These are phyloP conservation scores for Bryum argenteum DNA, from an alignment of 225 moss, liverwort and hornwort genomes.

Conservation along the genomic window DNA sequence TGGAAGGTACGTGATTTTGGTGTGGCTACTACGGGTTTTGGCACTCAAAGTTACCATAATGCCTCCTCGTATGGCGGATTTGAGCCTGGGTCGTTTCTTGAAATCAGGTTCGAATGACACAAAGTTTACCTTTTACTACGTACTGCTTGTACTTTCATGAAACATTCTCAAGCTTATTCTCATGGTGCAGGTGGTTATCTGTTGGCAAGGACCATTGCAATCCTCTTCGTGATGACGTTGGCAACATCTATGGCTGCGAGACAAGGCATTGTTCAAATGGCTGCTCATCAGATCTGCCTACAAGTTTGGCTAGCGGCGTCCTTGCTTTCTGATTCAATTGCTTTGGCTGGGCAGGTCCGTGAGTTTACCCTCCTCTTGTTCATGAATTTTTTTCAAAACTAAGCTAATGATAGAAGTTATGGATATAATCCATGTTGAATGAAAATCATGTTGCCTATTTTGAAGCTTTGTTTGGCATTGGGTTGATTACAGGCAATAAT, in stretches of 20 bases:
- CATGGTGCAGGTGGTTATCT: slow-evolving; percentile 64
- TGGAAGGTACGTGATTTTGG: slow-evolving; percentile 68
- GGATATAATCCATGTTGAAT: too few species aligned
- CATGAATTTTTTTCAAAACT: too few species aligned
- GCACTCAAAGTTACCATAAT: slow-evolving; percentile 55
- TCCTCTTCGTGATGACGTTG: slow-evolving; percentile 72
- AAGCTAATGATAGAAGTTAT: too few species aligned
- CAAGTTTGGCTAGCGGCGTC: slow-evolving; percentile 95
- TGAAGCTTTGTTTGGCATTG: too few species aligned
- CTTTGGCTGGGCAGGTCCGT: slow-evolving; percentile 81
- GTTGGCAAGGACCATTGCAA: slow-evolving; percentile 65
- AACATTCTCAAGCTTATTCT: neutral
- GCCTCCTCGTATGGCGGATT: slow-evolving; percentile 57
- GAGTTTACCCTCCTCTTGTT: neutral
- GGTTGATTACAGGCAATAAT: slow-evolving; percentile 67
- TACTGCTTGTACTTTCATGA: too few species aligned
- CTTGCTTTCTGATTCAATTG: slow-evolving; percentile 82
- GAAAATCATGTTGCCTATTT: slow-evolving; percentile 1
- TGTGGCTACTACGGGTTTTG: slow-evolving; percentile 59
- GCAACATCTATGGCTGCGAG: slow-evolving; percentile 88
- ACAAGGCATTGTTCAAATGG: slow-evolving; percentile 77
- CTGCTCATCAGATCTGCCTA: slow-evolving; percentile 87
- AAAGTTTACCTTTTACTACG: too few species aligned
- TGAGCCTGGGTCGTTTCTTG: slow-evolving; percentile 61
- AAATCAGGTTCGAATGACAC: slow-evolving; percentile 59